Evolutionary conservation across 257 asterid genomes (phyloP), one percentile per base, ranked within the genome.

Genomic region (Cynanchum wilfordii): DNA sequence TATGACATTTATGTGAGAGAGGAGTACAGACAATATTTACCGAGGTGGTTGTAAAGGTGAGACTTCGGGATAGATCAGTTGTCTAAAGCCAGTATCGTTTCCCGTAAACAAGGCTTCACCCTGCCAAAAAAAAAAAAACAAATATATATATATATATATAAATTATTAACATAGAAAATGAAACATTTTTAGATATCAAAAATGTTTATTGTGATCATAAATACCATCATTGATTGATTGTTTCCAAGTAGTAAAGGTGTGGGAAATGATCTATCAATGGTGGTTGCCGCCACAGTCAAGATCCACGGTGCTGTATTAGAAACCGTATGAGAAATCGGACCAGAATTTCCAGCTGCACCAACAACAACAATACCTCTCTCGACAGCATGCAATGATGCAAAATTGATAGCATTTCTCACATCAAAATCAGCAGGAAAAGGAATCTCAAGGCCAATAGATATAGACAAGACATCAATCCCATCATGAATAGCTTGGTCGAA

Each of bases 331-430:
- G 77, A 59, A 27, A 2, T 16, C 29, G 86, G 86, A 6, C 87
- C 87, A 1, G 38, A 16, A 27, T 83, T 86, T 19, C 87, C 86
- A 0, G 67, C 86, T 1, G 86, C 49, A 69, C 82, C 74, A 10
- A 81, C 86, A 4, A 79, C 82, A 0, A 83, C 70, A 27, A 83
- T 81, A 56, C 87, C 89, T 73, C 82, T 87, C 78, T 84, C 88
- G 1, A 75, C 85, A 0, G 96, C 96, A 40, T 89, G 96, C 59
- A 87, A 87, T 2, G 97, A 84, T 27, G 91, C 96, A 20, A 91
- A 81, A 50, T 91, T 86, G 7, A 89, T 82, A 16, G 91, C 87
- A 65, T 91, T 92, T 5, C 25, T 52, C 20, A 57, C 50, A 59
- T 87, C 82, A 0, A 68, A 57, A 0, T 36, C 75, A 38, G 29